Conservation (phyloP, 495 filamentous ascomycete genomes). For the Penicillium arizonense region DNA sequence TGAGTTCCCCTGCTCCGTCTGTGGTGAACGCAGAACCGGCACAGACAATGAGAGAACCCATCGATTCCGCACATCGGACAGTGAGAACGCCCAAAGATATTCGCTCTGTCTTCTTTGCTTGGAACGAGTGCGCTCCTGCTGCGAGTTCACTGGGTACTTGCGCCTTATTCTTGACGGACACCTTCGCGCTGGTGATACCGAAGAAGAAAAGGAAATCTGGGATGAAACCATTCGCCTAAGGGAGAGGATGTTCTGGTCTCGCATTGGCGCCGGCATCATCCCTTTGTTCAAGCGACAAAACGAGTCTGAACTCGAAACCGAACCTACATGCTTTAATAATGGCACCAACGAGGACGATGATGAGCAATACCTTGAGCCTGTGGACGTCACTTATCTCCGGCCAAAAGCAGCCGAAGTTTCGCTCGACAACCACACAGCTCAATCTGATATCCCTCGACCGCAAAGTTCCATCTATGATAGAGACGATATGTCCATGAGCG, state of each 20-base stretch:
- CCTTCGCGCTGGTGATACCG: conserved; percentile 70
- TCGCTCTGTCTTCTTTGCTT: conserved; percentile 90
- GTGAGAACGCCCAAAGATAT: conserved; percentile 78
- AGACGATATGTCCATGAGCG: conserved; percentile 6
- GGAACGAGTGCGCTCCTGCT: conserved; percentile 76
- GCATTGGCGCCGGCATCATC: conserved; percentile 85
- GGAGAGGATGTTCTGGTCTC: conserved; percentile 94
- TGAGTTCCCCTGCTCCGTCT: conserved; percentile 79
- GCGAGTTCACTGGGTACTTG: conserved; percentile 89
- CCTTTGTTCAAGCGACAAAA: conserved; percentile 48
- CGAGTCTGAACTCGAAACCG: conserved; percentile 2
- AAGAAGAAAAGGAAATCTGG: conserved; percentile 83
- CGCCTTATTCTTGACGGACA: conserved; percentile 87
- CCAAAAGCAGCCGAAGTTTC: background rate
- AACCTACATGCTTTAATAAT: background rate
- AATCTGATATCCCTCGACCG: background rate
- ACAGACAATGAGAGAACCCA: conserved; percentile 73
- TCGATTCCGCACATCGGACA: conserved; percentile 84
- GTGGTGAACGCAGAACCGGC: conserved; percentile 75
- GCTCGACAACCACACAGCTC: background rate
- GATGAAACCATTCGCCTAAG: conserved; percentile 85
- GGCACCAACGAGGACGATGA: background rate
- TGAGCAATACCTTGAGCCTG: conserved; percentile 6
- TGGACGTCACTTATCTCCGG: conserved; percentile 5
- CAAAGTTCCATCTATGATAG: conserved; percentile 7